Conservation (phyloP, 805 yeast genomes). For the Candida maris region DNA sequence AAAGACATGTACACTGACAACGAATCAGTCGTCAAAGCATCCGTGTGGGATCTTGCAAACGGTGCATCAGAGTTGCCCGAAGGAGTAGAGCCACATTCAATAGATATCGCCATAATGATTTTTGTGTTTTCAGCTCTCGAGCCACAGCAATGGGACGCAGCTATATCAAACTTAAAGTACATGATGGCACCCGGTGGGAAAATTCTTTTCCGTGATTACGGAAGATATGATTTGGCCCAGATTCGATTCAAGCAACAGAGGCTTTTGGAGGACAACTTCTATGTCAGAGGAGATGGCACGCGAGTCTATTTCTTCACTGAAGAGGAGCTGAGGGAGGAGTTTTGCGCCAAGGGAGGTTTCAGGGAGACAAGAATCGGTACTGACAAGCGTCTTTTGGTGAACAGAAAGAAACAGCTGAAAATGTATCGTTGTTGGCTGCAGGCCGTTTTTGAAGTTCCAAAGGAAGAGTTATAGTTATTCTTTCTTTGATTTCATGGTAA, state of each 20-base stretch:
- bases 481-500: conserved; percentile 32
- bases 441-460: conserved; percentile 62
- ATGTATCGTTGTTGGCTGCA: conserved; percentile 98
- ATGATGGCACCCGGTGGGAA: conserved; percentile 90
- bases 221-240: conserved; percentile 94
- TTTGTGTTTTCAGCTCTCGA: conserved; percentile 90
- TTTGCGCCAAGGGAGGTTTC: conserved; percentile 52
- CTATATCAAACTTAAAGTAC: conserved; percentile 65
- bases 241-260: conserved; percentile 88
- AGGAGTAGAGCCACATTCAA: conserved; percentile 73
- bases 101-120: conserved; percentile 90
- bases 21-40: conserved; percentile 58
- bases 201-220: conserved; percentile 88
- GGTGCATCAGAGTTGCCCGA: conserved; percentile 74
- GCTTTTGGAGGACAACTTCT: conserved; percentile 85
- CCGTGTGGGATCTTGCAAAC: conserved; percentile 95
- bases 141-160: conserved; percentile 87
- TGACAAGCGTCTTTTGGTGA: conserved; percentile 86
- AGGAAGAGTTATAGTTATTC: neutral
- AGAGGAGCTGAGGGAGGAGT: conserved; percentile 77
- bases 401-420: conserved; percentile 85
- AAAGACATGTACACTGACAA: conserved; percentile 58
- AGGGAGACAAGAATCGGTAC: conserved; percentile 76
- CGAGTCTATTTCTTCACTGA: conserved; percentile 96
- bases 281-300: conserved; percentile 97